These are phyloP conservation scores for Russula vinacea DNA, from an alignment of 768 basidiomycete genomes.

Conservation along the genomic window DNA sequence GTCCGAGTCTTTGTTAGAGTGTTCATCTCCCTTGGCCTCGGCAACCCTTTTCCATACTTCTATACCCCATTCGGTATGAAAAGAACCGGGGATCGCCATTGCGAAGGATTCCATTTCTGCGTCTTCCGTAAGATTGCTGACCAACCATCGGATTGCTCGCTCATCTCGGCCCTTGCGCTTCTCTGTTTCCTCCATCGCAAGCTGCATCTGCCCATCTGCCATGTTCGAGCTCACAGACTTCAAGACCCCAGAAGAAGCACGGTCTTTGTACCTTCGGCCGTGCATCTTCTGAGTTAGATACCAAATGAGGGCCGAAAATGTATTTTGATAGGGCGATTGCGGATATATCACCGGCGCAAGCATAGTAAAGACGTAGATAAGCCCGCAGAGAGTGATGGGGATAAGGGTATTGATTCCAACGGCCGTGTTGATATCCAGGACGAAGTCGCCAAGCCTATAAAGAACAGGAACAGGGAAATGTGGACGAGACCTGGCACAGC, in stretches of 20 bases:
- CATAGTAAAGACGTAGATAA: slow-evolving; percentile 23
- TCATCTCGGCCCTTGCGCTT: slow-evolving; percentile 10
- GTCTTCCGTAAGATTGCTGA: slow-evolving; percentile 5
- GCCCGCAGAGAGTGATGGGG: slow-evolving; percentile 2
- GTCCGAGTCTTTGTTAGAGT: not conserved
- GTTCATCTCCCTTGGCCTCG: not conserved
- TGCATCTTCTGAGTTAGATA: not conserved
- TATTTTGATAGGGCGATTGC: slow-evolving; percentile 19
- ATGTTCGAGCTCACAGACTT: slow-evolving; percentile 13
- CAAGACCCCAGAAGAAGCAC: not conserved
- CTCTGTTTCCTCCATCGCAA: slow-evolving; percentile 17
- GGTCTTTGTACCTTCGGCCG: slow-evolving; percentile 8
- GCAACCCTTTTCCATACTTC: slow-evolving; percentile 5
- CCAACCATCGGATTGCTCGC: slow-evolving; percentile 2
- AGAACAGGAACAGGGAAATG: slow-evolving; percentile 48
- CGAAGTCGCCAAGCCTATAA: slow-evolving; percentile 47
- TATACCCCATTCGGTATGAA: slow-evolving; percentile 1
- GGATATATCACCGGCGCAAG: slow-evolving; percentile 17
- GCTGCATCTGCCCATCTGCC: slow-evolving; percentile 5
- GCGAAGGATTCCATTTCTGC: slow-evolving; percentile 11
- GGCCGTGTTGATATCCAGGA: slow-evolving; percentile 35
- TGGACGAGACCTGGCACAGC: slow-evolving; percentile 50
- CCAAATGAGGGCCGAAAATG: slow-evolving; percentile 22
- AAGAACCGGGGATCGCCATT: slow-evolving; percentile 6
- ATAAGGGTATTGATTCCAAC: slow-evolving; percentile 12